A percentile compares a stretch with the other conserved stretches of the same genome.
phyloP scores from a whole-genome alignment of 106 monocot genomes.

The Narthecium ossifragum region DNA sequence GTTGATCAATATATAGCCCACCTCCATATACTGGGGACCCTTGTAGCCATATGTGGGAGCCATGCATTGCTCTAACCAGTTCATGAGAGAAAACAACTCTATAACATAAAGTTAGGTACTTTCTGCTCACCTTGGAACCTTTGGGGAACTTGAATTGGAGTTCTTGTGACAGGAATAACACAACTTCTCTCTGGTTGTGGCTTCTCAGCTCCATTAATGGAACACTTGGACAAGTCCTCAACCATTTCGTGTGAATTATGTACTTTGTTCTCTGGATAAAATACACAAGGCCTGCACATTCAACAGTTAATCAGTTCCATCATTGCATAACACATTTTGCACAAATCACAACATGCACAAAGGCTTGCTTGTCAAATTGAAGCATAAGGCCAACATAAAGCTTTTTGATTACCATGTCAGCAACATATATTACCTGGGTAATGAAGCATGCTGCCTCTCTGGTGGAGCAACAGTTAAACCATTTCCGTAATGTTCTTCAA shows the following conservation, averaged over 20 bases:
- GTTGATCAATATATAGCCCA: too few relatives aligned
- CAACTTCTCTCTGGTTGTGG: constrained; percentile 12
- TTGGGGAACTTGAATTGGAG: constrained; percentile 48
- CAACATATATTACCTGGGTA: constrained; percentile 61
- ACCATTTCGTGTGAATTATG: constrained; percentile 32
- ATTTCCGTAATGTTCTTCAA: constrained; percentile 83
- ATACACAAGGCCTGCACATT: constrained; percentile 36
- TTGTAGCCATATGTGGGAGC: too few relatives aligned
- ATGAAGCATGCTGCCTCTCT: constrained; percentile 81
- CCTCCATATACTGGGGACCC: too few relatives aligned
- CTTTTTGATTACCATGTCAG: background rate
- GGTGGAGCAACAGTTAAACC: constrained; percentile 55
- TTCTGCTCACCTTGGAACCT: constrained; percentile 22
- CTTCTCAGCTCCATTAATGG: constrained; percentile 36
- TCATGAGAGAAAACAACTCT: too few relatives aligned
- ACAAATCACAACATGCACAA: too few relatives aligned
- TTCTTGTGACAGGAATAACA: constrained; percentile 21
- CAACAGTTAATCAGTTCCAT: too few relatives aligned
- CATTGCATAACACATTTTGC: too few relatives aligned
- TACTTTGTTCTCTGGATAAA: constrained; percentile 34
- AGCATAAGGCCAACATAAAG: background rate
- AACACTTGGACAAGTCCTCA: constrained; percentile 48
- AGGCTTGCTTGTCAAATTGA: too few relatives aligned
- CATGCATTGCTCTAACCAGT: too few relatives aligned
- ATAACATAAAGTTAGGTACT: too few relatives aligned